A percentile compares a stretch with the other conserved stretches of the same genome.
Evolutionary conservation across 768 basidiomycete species (phyloP).

Genomic region (Psilocybe tampanensis): DNA sequence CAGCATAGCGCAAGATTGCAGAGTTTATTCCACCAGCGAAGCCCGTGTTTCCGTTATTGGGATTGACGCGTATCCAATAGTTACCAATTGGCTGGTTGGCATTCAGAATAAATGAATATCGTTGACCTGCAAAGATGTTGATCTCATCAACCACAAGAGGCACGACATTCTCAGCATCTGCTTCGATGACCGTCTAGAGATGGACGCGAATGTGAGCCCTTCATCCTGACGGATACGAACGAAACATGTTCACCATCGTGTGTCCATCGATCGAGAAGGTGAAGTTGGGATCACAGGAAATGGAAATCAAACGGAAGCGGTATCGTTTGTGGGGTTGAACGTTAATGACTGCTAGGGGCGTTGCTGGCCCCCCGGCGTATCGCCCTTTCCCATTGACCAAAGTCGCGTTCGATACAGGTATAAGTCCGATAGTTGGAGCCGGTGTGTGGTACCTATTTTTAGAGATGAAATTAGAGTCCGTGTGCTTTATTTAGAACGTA

Average conservation of each 20-base stretch:
- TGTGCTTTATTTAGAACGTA: not conserved
- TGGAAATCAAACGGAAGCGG: slow-evolving; percentile 50
- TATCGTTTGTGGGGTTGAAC: slow-evolving; percentile 41
- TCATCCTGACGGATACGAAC: not conserved
- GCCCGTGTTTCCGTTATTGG: slow-evolving; percentile 20
- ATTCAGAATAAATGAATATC: slow-evolving; percentile 38
- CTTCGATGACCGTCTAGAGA: slow-evolving; percentile 51
- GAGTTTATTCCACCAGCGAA: slow-evolving; percentile 36
- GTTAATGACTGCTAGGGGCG: slow-evolving; percentile 39
- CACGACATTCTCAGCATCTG: slow-evolving; percentile 43
- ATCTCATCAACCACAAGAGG: slow-evolving; percentile 46
- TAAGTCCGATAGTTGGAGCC: slow-evolving; percentile 25
- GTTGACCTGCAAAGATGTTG: slow-evolving; percentile 41
- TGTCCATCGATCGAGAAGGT: slow-evolving; percentile 48
- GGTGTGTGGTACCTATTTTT: slow-evolving; percentile 31
- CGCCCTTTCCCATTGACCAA: slow-evolving; percentile 55
- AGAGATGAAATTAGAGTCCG: not conserved
- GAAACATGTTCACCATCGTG: slow-evolving; percentile 29
- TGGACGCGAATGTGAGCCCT: not conserved
- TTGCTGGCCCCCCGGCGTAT: slow-evolving; percentile 33
- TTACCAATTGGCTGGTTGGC: slow-evolving; percentile 50
- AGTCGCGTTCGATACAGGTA: slow-evolving; percentile 34
- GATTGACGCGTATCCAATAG: slow-evolving; percentile 51
- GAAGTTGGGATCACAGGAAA: slow-evolving; percentile 49
- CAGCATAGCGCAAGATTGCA: slow-evolving; percentile 53